Evolutionary conservation across 192 early-diverging fungal species (phyloP).

Genomic region (Allomyces macrogynus): DNA sequence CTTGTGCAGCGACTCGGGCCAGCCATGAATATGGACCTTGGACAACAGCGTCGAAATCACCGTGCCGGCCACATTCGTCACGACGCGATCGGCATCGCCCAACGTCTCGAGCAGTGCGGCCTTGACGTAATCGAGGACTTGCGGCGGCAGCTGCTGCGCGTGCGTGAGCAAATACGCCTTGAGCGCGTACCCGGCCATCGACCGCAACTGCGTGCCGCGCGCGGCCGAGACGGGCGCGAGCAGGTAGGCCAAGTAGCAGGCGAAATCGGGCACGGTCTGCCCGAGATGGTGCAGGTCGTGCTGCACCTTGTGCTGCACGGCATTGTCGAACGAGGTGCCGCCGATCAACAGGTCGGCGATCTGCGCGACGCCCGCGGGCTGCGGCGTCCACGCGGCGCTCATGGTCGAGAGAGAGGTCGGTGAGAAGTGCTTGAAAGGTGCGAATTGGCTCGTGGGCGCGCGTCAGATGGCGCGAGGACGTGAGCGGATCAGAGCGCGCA

Average conservation of each 20-base stretch:
- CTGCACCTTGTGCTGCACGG: slow-evolving; percentile 23
- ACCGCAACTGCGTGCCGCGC: slow-evolving; percentile 35
- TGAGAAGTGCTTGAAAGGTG: too few species aligned
- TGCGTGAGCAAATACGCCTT: slow-evolving; percentile 52
- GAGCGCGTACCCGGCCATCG: slow-evolving; percentile 64
- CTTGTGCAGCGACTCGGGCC: slow-evolving; percentile 63
- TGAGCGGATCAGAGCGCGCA: too few species aligned
- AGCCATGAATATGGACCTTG: slow-evolving; percentile 42
- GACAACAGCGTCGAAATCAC: slow-evolving; percentile 73
- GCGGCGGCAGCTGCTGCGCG: slow-evolving; percentile 24
- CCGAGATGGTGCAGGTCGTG: slow-evolving; percentile 58
- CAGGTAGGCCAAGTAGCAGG: slow-evolving; percentile 75
- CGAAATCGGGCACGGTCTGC: slow-evolving; percentile 56
- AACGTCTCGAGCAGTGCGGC: slow-evolving; percentile 32
- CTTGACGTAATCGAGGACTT: slow-evolving; percentile 51
- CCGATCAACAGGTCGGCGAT: slow-evolving; percentile 54
- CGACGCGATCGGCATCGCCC: slow-evolving; percentile 43
- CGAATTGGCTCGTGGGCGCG: too few species aligned
- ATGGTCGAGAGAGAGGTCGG: too few species aligned
- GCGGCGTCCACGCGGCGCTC: slow-evolving; percentile 40
- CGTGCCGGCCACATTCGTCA: slow-evolving; percentile 65
- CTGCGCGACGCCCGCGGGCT: slow-evolving; percentile 54
- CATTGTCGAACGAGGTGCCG: slow-evolving; percentile 47
- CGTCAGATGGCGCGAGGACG: too few species aligned
- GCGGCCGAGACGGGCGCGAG: slow-evolving; percentile 51